Conservation (phyloP, 305 asterid genomes). For the Fraxinus ornus region DNA sequence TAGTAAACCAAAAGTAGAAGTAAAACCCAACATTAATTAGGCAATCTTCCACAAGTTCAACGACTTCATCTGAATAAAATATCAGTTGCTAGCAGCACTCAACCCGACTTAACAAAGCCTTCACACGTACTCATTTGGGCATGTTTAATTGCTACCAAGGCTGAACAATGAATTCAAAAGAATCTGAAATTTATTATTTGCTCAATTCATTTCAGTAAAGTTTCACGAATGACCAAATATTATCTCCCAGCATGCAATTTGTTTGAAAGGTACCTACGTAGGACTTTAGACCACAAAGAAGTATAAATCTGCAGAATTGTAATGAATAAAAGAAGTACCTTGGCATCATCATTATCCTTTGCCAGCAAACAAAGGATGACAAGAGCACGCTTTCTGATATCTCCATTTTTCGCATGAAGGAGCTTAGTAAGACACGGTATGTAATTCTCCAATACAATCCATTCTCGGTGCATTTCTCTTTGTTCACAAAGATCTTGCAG, state of each 20-base stretch:
- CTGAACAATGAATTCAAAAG: not conserved
- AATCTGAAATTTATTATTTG: not conserved
- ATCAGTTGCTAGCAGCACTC: not conserved
- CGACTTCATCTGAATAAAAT: not conserved
- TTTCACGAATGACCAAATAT: not conserved
- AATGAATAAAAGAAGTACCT: constrained; percentile 37
- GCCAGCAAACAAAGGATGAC: constrained; percentile 50
- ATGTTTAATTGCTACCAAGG: not conserved
- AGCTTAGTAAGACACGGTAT: constrained; percentile 49
- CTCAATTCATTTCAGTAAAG: not conserved
- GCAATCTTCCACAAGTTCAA: not conserved
- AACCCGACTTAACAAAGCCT: not conserved
- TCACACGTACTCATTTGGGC: not conserved
- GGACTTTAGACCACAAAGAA: not conserved
- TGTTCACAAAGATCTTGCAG: constrained; percentile 53
- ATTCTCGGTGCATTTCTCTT: constrained; percentile 60
- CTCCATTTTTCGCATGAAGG: constrained; percentile 44
- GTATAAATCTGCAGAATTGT: not conserved
- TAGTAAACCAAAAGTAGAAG: not conserved
- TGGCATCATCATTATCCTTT: constrained; percentile 54
- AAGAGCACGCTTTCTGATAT: constrained; percentile 50
- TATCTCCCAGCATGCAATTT: not conserved
- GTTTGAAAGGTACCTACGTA: not conserved
- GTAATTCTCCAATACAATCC: constrained; percentile 64
- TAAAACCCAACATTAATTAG: not conserved